Base-by-base conservation (phyloP, 768 basidiomycete genomes). In the Paxillus ammoniavirescens region DNA sequence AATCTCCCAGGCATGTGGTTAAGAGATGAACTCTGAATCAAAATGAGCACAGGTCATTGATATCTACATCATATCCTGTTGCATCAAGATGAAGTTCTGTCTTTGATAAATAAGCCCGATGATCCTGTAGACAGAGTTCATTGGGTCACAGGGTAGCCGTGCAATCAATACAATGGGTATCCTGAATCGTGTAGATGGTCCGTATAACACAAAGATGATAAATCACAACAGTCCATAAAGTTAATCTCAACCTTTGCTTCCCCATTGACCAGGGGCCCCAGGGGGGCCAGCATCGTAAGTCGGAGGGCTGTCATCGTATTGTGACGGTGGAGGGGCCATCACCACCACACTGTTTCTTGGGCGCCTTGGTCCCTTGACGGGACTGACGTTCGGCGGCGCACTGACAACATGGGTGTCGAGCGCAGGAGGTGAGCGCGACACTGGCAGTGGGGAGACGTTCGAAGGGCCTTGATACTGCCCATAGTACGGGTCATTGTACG, bases 301-400 rank as follows among this genome's bases (percentile, higher is more conserved):
- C 28, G 89, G 88, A 13, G 89, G 89, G 35, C 71, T 75, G 15
- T 89, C 88, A 14, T 79, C 70, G 45, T 76, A 72, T 30, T 49
- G 50, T 31, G 45, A 15, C 13, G 54, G 21, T 44, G 66, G 61
- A 51, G 69, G 68, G 7, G 62, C 52, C 59, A 63, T 63, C 9
- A 62, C 50, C 5, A 57, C 57, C 4, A 57, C 56, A 30, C 40
- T 59, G 42, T 59, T 62, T 35, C 72, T 72, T 14, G 70, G 74
- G 8, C 71, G 59, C 56, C 73, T 66, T 3, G 80, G 78, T 2
- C 79, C 78, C 49, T 63, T 76, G 38, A 76, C 61, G 31, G 80
- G 78, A 62, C 73, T 80, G 3, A 61, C 66, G 23, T 64, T 57
- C 17, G 61, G 53, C 3, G 66, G 56, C 33, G 38, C 51, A 53